Conservation (phyloP, 208 protist species). For the Wallacemonas sp. region DNA sequence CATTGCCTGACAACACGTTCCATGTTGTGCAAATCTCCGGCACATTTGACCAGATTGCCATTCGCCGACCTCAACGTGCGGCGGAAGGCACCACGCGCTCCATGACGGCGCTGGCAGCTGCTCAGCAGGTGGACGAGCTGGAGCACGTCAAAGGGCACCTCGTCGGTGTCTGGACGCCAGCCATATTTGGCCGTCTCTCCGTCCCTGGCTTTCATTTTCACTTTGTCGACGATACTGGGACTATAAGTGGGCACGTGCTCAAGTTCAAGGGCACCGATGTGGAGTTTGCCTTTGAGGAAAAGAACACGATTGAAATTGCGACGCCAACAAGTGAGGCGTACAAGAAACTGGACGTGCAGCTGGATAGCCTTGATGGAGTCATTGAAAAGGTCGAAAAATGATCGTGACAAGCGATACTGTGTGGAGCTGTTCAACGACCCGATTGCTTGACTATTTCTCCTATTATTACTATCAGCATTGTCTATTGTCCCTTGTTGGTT, state of each 20-base stretch:
- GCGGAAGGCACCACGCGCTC: neutral
- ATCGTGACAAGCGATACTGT: too few species aligned
- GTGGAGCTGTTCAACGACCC: too few species aligned
- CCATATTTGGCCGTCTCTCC: constrained; percentile 17
- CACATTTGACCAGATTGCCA: neutral
- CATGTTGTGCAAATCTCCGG: neutral
- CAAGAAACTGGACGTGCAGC: neutral
- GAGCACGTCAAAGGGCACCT: neutral
- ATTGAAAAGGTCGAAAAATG: constrained; percentile 28
- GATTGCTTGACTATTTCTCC: too few species aligned
- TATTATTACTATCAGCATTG: too few species aligned
- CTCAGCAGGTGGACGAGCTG: constrained; percentile 13
- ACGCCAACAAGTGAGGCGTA: constrained; percentile 1
- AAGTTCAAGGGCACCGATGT: neutral
- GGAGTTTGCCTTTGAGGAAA: constrained; percentile 13
- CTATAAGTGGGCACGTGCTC: constrained; percentile 10
- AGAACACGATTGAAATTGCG: constrained; percentile 3
- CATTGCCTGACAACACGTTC: constrained; percentile 7
- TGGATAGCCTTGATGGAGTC: constrained; percentile 21
- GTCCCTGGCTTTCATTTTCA: constrained; percentile 19
- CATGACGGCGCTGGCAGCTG: constrained; percentile 11
- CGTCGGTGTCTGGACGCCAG: constrained; percentile 16
- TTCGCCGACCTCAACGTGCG: constrained; percentile 13
- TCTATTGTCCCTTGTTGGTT: too few species aligned
- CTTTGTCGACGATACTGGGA: constrained; percentile 1